Conservation (phyloP, 2,329 filamentous ascomycete genomes). For the Fusarium buharicum region DNA sequence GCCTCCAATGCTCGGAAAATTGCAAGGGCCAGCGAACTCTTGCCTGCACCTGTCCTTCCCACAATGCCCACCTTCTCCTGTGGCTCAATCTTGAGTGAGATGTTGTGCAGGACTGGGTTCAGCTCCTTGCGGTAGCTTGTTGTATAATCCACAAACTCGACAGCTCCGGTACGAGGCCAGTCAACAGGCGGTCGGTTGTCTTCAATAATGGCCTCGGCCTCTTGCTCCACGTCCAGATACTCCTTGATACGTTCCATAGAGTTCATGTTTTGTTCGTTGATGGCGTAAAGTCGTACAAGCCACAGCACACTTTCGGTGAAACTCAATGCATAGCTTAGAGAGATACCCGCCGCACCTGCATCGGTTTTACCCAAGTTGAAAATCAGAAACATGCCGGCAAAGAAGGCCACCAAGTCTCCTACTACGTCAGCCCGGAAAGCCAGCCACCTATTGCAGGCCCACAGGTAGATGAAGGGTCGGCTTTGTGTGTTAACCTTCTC, state of each 20-base stretch:
- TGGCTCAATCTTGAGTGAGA: constrained; percentile 87
- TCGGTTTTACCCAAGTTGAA: constrained; percentile 84
- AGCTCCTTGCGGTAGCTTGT: constrained; percentile 90
- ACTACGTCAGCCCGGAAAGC: constrained; percentile 90
- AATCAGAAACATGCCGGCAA: constrained; percentile 90
- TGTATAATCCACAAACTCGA: constrained; percentile 89
- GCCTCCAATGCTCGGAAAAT: constrained; percentile 95
- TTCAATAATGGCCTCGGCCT: constrained; percentile 81
- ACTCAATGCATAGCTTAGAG: constrained; percentile 93
- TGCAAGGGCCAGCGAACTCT: constrained; percentile 92
- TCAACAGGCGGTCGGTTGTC: constrained; percentile 79
- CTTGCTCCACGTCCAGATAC: constrained; percentile 95
- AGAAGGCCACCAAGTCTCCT: constrained; percentile 92
- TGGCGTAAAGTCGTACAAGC: constrained; percentile 92
- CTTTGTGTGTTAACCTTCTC: constrained; percentile 88
- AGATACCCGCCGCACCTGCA: constrained; percentile 90
- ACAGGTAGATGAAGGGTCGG: constrained; percentile 94
- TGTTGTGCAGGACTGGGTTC: constrained; percentile 82
- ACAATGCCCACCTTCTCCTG: constrained; percentile 96
- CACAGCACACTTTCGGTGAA: constrained; percentile 98
- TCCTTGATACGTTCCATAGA: constrained; percentile 97
- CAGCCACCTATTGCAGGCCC: constrained; percentile 97
- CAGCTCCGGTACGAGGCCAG: constrained; percentile 87
- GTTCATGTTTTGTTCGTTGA: constrained; percentile 99
- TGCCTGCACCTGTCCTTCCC: constrained; percentile 93